Evolutionary conservation across 352 stramenopile genomes (phyloP).

Genomic region (Thalassiosira mediterranea): DNA sequence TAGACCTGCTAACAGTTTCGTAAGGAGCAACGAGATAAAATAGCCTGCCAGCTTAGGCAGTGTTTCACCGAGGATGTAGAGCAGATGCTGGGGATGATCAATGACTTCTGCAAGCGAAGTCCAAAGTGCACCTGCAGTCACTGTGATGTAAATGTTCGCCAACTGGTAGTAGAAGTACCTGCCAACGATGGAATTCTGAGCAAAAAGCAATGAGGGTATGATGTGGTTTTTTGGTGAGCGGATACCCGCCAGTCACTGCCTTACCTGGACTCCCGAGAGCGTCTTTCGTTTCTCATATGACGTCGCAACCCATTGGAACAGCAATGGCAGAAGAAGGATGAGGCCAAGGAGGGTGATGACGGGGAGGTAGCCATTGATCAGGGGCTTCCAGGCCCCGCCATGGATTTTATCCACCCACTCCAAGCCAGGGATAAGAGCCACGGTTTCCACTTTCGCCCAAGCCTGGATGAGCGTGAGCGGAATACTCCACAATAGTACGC

Average conservation of each 20-base stretch:
- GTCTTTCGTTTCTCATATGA: constrained; percentile 81
- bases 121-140: constrained; percentile 81
- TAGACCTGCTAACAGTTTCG: constrained; percentile 82
- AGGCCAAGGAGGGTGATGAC: constrained; percentile 79
- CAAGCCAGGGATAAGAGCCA: constrained; percentile 57
- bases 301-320: constrained; percentile 79
- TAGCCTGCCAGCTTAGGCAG: constrained; percentile 83
- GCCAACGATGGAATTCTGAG: constrained; percentile 29
- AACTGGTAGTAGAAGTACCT: constrained; percentile 66
- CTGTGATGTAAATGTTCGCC: constrained; percentile 84
- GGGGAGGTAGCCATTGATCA: constrained; percentile 85
- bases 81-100: constrained; percentile 68
- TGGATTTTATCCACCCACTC: constrained; percentile 66
- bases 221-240: neutral
- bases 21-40: constrained; percentile 83
- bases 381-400: constrained; percentile 53
- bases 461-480: constrained; percentile 74
- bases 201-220: neutral
- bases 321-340: constrained; percentile 76
- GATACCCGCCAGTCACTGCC: constrained; percentile 24
- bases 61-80: constrained; percentile 75
- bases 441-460: constrained; percentile 76
- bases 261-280: constrained; percentile 75
- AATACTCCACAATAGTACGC: constrained; percentile 78
- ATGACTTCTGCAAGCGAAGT: constrained; percentile 78